Base-by-base conservation (phyloP, 129 eudicot species). In the Helichrysum umbraculigerum region DNA sequence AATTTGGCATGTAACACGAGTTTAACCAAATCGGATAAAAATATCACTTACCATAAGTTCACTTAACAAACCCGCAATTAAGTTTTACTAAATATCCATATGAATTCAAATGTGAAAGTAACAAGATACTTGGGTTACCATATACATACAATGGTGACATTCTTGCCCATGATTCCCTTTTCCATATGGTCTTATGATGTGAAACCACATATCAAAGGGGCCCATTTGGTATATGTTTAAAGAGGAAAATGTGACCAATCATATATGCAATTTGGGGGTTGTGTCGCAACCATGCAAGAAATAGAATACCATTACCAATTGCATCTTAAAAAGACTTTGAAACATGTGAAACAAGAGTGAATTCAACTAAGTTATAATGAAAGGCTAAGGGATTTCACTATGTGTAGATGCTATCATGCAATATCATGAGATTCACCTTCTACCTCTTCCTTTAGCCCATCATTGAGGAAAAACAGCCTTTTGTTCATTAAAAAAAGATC, bases 341-440 rank as follows among this genome's bases (percentile, higher is more conserved):
- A 79, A 79, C 66, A 72, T 65, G 81, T 77, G 81, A 68, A 77
- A 77, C 75, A 77, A n/a, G 20, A 12, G 47, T 20, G 60, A 29
- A 66, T 79, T 79, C 83, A 73, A 72, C 83, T 37, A 79, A 66
- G 83, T 57, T 79, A 79, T 79, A 66, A 73, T 79, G 78, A 79
- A 22, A 77, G 60, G 69, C 81, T 69, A 72, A 39, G 68, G 50
- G 74, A 61, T 72, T 58, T 79, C 78, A 72, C 60, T 75, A 73
- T 79, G 79, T 80, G 20, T 80, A 80, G 79, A 66, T 73, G 79
- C 79, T 73, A 80, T 80, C 28, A 76, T 68, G 74, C 68, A 52
- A 76, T 76, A 66, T 54, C 52, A 73, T 73, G 62, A 80, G 79
- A 80, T 80, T 80, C 83, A 80, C 83, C 71, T 80, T 79, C 78